A percentile compares a stretch with the other conserved stretches of the same genome.
These are phyloP conservation scores for Melanogaster broomeanus DNA, from an alignment of 768 basidiomycete species.

Conservation along the genomic window DNA sequence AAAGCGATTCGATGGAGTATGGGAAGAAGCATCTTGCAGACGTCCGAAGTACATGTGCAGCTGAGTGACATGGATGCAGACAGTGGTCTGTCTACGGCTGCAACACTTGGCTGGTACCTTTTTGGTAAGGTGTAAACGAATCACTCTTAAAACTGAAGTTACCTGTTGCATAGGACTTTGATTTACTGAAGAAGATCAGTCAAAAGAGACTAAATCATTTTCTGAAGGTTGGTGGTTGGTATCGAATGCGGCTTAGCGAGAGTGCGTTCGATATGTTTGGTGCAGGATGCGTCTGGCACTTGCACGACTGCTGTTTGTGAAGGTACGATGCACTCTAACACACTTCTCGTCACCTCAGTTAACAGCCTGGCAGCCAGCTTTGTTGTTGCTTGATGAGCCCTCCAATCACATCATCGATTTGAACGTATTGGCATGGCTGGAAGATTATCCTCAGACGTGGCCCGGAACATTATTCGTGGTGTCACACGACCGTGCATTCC, in stretches of 20 bases:
- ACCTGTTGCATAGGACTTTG: constrained; percentile 67
- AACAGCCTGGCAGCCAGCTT: constrained; percentile 50
- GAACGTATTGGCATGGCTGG: constrained; percentile 95
- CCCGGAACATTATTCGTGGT: constrained; percentile 89
- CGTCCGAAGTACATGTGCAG: constrained; percentile 83
- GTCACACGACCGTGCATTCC: constrained; percentile 97
- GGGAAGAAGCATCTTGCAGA: constrained; percentile 80
- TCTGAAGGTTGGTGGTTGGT: constrained; percentile 92
- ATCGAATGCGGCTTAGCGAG: neutral
- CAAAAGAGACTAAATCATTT: constrained; percentile 79
- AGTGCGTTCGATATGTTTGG: constrained; percentile 76
- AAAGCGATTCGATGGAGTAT: constrained; percentile 85
- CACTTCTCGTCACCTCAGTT: constrained; percentile 2
- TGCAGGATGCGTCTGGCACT: too few relatives aligned
- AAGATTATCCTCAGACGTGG: constrained; percentile 98
- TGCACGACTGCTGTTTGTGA: constrained; percentile 94
- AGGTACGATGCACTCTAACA: constrained; percentile 44
- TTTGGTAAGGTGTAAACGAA: neutral
- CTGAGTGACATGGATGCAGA: constrained; percentile 99
- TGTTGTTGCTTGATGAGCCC: constrained; percentile 88
- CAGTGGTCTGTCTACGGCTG: constrained; percentile 93
- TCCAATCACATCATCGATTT: constrained; percentile 98
- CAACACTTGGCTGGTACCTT: constrained; percentile 80
- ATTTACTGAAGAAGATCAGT: constrained; percentile 87
- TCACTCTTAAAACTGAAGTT: neutral